phyloP scores from a whole-genome alignment of 106 monocot genomes.

The Allium fistulosum region DNA sequence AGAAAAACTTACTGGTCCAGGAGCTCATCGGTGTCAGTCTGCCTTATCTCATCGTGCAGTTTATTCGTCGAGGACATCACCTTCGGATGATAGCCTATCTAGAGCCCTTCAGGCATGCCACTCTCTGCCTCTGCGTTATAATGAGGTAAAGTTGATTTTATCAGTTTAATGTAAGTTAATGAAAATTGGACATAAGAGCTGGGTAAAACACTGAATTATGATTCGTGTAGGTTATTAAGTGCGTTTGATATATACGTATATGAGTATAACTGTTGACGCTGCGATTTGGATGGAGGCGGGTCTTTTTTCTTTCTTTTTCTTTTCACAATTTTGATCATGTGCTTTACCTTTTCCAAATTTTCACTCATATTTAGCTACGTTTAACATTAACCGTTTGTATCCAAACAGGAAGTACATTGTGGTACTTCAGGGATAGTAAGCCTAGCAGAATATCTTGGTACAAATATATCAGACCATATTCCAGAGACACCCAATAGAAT shows the following conservation, averaged over 20 bases:
- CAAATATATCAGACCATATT: conserved; percentile 60
- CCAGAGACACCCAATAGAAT: conserved; percentile 72
- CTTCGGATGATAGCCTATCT: conserved; percentile 39
- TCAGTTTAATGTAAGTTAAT: no score
- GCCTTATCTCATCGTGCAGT: conserved; percentile 53
- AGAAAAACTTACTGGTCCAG: conserved; percentile 20
- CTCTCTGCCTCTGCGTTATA: conserved; percentile 72
- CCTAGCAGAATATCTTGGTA: conserved; percentile 83
- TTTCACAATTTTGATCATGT: background rate
- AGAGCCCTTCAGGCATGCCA: conserved; percentile 57
- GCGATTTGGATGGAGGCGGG: no score
- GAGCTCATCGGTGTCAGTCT: conserved; percentile 56
- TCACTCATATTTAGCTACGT: no score
- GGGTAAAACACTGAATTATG: no score
- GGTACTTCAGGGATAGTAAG: conserved; percentile 48
- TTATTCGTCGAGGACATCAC: conserved; percentile 52
- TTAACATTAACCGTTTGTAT: conserved; percentile 1
- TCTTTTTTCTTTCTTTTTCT: background rate
- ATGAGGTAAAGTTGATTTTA: conserved; percentile 35
- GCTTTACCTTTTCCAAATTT: no score
- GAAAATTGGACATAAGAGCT: no score
- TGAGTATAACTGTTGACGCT: no score
- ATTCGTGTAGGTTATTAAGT: no score
- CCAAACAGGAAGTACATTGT: conserved; percentile 39
- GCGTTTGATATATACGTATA: no score